Evolutionary conservation across 2,329 filamentous ascomycete genomes (phyloP).

Genomic region (Diplodia mutila): DNA sequence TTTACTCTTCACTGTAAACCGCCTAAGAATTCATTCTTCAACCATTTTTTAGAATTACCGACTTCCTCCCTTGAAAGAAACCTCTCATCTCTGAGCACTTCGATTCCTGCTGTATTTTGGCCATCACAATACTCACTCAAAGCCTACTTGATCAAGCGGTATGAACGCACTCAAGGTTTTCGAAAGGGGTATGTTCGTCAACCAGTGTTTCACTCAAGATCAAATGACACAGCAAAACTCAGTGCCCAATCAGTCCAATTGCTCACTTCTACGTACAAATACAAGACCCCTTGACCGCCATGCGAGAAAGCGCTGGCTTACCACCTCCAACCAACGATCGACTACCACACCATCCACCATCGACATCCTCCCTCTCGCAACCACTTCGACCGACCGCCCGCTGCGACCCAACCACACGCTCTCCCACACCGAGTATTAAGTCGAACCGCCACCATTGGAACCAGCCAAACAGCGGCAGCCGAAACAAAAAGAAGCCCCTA

Average conservation of each 20-base stretch:
- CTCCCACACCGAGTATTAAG: background rate
- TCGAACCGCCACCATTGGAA: background rate
- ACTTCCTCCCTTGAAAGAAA: no score
- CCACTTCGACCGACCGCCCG: background rate
- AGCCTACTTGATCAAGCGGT: no score
- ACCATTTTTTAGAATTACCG: no score
- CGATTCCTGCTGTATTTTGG: no score
- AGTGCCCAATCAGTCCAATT: background rate
- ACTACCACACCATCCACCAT: background rate
- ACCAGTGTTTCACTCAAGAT: background rate
- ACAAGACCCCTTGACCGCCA: background rate
- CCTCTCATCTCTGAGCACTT: no score
- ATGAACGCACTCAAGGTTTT: no score
- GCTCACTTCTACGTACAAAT: background rate
- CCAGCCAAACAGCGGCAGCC: background rate
- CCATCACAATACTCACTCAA: no score
- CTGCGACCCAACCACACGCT: background rate
- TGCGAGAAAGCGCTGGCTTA: background rate
- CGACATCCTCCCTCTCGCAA: background rate
- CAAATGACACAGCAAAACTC: background rate
- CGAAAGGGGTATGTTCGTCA: background rate
- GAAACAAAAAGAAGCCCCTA: background rate
- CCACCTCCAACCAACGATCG: background rate
- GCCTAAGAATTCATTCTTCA: no score
- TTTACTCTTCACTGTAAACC: no score